Conservation (phyloP, 129 eudicot species). For the Lactuca sativa region DNA sequence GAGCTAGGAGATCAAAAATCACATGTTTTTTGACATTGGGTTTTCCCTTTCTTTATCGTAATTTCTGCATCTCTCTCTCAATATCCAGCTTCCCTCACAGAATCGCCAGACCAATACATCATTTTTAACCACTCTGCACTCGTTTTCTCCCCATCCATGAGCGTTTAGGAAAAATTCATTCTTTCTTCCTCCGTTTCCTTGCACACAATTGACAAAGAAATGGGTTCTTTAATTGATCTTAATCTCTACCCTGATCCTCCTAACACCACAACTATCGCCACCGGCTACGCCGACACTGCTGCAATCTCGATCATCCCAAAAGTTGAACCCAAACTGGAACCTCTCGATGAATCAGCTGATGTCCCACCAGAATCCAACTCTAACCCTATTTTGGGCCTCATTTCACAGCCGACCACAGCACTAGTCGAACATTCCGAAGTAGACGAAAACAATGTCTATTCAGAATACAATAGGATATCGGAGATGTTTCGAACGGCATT, state of each 20-base stretch:
- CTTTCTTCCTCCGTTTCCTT: neutral
- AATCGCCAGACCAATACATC: neutral
- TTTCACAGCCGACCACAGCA: constrained; percentile 4
- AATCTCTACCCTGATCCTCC: constrained; percentile 45
- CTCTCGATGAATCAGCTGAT: constrained; percentile 33
- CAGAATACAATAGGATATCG: constrained; percentile 49
- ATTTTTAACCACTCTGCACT: neutral
- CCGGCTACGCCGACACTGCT: constrained; percentile 2
- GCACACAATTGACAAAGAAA: constrained; percentile 13
- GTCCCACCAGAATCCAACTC: constrained; percentile 8
- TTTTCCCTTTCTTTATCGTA: neutral
- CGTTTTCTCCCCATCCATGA: neutral
- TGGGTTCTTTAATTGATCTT: constrained; percentile 57
- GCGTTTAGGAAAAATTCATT: neutral
- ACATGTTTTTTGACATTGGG: neutral
- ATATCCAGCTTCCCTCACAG: neutral
- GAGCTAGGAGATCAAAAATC: neutral
- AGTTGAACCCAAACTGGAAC: constrained; percentile 58
- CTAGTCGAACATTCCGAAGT: neutral
- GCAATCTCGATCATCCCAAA: constrained; percentile 35
- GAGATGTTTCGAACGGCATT: constrained; percentile 56
- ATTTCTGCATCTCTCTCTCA: neutral
- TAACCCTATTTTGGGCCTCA: constrained; percentile 26
- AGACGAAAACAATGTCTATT: constrained; percentile 26
- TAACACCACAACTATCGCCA: constrained; percentile 5